Percentiles rank a stretch among this genome's conserved stretches.
phyloP scores from a whole-genome alignment of 1,284 basidiomycete species.

The Cerrena zonata region DNA sequence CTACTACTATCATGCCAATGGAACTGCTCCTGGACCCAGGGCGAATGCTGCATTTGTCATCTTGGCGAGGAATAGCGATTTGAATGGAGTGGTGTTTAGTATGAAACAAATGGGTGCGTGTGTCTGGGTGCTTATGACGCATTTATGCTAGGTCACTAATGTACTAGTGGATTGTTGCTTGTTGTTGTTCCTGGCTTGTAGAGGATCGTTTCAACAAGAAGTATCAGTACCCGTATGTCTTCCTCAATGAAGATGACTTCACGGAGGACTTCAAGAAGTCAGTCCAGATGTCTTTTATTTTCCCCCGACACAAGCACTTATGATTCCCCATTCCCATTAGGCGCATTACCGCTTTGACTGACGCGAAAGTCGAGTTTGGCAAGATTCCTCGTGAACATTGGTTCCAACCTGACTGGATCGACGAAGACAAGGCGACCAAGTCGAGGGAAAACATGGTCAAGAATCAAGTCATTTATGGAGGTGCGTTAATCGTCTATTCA shows the following conservation, averaged over 20 bases:
- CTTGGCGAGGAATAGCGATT: constrained; percentile 79
- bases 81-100: constrained; percentile 65
- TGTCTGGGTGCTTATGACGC: not conserved
- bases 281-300: too few species aligned
- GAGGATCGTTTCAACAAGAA: constrained; percentile 83
- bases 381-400: constrained; percentile 78
- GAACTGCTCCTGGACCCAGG: constrained; percentile 41
- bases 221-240: constrained; percentile 80
- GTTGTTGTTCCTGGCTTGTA: constrained; percentile 6
- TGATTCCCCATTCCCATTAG: constrained; percentile 35
- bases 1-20: constrained; percentile 42
- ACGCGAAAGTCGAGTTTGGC: constrained; percentile 71
- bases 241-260: constrained; percentile 81
- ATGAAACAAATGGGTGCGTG: constrained; percentile 58
- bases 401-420: constrained; percentile 81
- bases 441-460: constrained; percentile 74
- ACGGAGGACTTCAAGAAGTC: constrained; percentile 74
- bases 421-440: constrained; percentile 70
- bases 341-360: constrained; percentile 61
- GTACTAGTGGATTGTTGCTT: not conserved
- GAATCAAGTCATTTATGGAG: constrained; percentile 84
- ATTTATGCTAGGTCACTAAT: not conserved
- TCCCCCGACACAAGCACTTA: not conserved
- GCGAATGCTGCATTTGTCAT: constrained; percentile 86
- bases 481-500: constrained; percentile 29